phyloP scores from a whole-genome alignment of 23 red algal genomes.

The Gracilaria domingensis region DNA sequence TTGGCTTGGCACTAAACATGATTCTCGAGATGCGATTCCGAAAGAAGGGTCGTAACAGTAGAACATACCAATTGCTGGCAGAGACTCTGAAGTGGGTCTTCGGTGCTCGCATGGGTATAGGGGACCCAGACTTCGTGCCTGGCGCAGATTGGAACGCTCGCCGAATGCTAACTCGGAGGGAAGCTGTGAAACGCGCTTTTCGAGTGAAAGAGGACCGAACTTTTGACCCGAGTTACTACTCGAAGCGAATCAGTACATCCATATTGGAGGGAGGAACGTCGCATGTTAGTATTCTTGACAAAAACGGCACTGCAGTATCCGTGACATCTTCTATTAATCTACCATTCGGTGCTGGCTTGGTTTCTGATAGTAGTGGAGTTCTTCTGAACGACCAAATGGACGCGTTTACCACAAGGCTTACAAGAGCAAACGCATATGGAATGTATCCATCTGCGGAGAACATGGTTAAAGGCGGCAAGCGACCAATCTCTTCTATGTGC shows the following conservation, averaged over 20 bases:
- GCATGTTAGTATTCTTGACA: slow-evolving; percentile 89
- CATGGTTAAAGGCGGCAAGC: slow-evolving; percentile 73
- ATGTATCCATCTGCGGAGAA: slow-evolving; percentile 75
- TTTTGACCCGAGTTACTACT: slow-evolving; percentile 50
- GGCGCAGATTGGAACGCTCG: slow-evolving; percentile 40
- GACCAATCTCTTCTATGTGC: slow-evolving; percentile 94
- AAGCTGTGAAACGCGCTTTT: slow-evolving; percentile 54
- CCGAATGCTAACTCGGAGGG: slow-evolving; percentile 72
- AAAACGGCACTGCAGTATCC: slow-evolving; percentile 82
- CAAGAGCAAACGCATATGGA: slow-evolving; percentile 74
- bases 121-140: slow-evolving; percentile 93
- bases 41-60: slow-evolving; percentile 64
- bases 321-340: slow-evolving; percentile 90
- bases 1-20: slow-evolving; percentile 84
- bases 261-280: slow-evolving; percentile 84
- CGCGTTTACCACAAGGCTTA: slow-evolving; percentile 76
- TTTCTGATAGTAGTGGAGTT: slow-evolving; percentile 75
- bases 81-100: slow-evolving; percentile 94
- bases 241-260: slow-evolving; percentile 33
- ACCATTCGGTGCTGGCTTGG: slow-evolving; percentile 85
- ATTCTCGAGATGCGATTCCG: slow-evolving; percentile 68
- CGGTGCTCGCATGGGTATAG: slow-evolving; percentile 78
- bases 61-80: slow-evolving; percentile 47
- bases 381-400: slow-evolving; percentile 95
- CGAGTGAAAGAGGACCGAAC: slow-evolving; percentile 30